Evolutionary conservation across 1,284 basidiomycete species (phyloP).

Genomic region (Flammula alnicola): DNA sequence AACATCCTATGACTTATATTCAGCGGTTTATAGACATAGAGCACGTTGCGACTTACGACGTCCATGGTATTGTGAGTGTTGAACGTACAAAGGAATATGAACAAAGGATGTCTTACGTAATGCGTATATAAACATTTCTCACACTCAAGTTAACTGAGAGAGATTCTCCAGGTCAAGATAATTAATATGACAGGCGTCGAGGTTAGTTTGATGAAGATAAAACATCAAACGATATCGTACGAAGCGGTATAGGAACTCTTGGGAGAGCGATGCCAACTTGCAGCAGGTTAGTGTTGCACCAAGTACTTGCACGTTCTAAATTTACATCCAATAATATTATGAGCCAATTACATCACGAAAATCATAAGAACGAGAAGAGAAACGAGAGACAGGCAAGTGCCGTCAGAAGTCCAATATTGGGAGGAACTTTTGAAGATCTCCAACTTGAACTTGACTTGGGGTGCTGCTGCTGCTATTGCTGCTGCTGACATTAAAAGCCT

Average conservation of each 20-base stretch:
- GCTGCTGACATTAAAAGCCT: neutral
- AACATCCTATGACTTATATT: slow-evolving; percentile 21
- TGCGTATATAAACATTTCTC: slow-evolving; percentile 1
- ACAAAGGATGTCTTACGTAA: neutral
- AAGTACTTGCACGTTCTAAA: no score
- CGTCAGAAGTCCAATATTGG: no score
- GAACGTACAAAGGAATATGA: neutral
- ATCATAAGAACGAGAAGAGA: no score
- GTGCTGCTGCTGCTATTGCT: neutral
- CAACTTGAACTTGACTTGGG: neutral
- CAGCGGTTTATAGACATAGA: slow-evolving; percentile 1
- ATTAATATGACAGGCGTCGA: neutral
- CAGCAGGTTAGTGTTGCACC: no score
- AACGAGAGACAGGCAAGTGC: no score
- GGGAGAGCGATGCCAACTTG: no score
- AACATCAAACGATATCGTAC: no score
- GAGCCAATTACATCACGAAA: no score
- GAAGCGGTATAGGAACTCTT: no score
- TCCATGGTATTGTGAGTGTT: slow-evolving; percentile 38
- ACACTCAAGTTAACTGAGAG: neutral
- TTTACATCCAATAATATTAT: no score
- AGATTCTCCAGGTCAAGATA: no score
- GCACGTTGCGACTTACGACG: slow-evolving; percentile 29
- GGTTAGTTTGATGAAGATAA: neutral
- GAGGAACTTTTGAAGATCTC: neutral